Evolutionary conservation across 176 grass and related monocot genomes (phyloP), one percentile per base, ranked within the genome.

Genomic region (Triticum timopheevii): DNA sequence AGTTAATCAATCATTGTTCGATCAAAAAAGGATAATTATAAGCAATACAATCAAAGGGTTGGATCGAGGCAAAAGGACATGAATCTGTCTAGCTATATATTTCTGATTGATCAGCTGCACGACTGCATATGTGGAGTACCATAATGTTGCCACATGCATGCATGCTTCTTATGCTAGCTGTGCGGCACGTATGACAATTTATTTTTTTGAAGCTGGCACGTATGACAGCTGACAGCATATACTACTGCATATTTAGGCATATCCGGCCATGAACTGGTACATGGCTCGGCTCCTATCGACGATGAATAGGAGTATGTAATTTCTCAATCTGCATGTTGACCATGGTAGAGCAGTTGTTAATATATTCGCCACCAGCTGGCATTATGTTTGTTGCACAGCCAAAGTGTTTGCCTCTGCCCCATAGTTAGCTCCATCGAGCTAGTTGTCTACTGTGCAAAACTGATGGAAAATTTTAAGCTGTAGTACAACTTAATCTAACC

Each of bases 1-100:
- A 38, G 58, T 76, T 39, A 56, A 56, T 72, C 78, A 69, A 38
- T 72, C 78, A 81, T 81, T 89, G 35, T 59, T 64, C 20, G 61
- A 66, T 62, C 35, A 45, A 74, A 54, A 17, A 80, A 73, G 47
- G 10, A 81, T 65, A 66, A 38, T 10, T 24, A 33, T 33, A 16
- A 40, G 38, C 36, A 25, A 27, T 81, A 31, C 61, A 66, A 33
- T 28, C 31, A 75, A 81, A n/a, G 23, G 13, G 24, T 65, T 74
- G 63, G 31, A 66, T 76, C 28, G 34, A 83, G 71, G 80, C 34
- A 44, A 12, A 52, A 69, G 42, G 6, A 68, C 38, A 39, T 20
- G 2, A 7, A 59, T 34, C 40, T 15, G 25, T 9, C 12, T n/a
- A n/a, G n/a, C n/a, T 47, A 7, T 17, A 45, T 73, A 45, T 74